Evolutionary conservation across 106 monocot genomes (phyloP).

Genomic region (Allium sativum): DNA sequence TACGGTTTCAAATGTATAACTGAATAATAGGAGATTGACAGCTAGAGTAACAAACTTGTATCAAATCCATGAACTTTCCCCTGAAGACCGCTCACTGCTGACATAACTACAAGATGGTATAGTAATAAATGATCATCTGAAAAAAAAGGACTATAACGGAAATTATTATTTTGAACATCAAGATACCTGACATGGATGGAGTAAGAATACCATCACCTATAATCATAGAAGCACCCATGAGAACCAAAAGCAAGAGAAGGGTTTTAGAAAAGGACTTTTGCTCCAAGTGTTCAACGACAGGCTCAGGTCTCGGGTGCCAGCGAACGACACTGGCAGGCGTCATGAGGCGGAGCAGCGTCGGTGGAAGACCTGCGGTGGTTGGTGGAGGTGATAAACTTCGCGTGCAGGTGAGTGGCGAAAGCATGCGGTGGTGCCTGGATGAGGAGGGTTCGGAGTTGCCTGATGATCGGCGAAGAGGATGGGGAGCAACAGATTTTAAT

Average conservation of each 20-base stretch:
- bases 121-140: background rate
- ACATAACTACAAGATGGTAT: slow-evolving; percentile 51
- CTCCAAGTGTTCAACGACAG: slow-evolving; percentile 61
- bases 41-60: slow-evolving; percentile 25
- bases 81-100: slow-evolving; percentile 89
- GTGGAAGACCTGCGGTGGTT: too few relatives aligned
- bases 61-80: slow-evolving; percentile 64
- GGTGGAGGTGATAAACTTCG: too few relatives aligned
- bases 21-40: background rate
- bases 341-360: too few relatives aligned
- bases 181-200: slow-evolving; percentile 83
- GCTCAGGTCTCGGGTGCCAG: too few relatives aligned
- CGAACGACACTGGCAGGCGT: too few relatives aligned
- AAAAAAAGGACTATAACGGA: background rate
- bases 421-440: too few relatives aligned
- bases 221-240: slow-evolving; percentile 87
- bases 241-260: slow-evolving; percentile 65
- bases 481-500: too few relatives aligned
- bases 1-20: background rate
- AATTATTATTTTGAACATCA: background rate
- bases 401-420: too few relatives aligned
- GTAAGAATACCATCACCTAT: slow-evolving; percentile 97
- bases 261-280: slow-evolving; percentile 40
- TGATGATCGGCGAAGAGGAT: too few relatives aligned
- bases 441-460: too few relatives aligned